Percentiles rank a stretch among this genome's conserved stretches.
These are phyloP conservation scores for Lepidium africanum DNA, from an alignment of 345 rosid species.

Conservation along the genomic window DNA sequence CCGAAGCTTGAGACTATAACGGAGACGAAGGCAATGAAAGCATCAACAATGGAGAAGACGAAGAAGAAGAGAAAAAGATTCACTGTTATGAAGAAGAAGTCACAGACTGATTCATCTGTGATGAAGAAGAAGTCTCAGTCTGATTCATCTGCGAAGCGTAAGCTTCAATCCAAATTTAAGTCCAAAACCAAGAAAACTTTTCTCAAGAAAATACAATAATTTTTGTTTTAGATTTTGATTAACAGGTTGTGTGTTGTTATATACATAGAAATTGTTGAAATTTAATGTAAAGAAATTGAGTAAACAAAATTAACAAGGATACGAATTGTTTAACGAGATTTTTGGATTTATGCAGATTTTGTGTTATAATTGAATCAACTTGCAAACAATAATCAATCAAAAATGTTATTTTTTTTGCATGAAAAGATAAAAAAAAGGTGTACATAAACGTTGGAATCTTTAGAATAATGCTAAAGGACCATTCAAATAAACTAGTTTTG, in stretches of 20 bases:
- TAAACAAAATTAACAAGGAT: neutral
- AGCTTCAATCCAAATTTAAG: constrained; percentile 29
- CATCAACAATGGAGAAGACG: constrained; percentile 21
- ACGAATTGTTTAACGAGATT: neutral
- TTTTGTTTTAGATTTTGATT: neutral
- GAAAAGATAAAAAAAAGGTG: neutral
- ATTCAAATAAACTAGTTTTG: constrained; percentile 5
- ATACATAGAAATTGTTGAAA: constrained; percentile 14
- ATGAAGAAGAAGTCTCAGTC: constrained; percentile 39
- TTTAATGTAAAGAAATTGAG: constrained; percentile 10
- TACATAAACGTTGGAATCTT: neutral
- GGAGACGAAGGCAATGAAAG: constrained; percentile 39
- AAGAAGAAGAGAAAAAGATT: constrained; percentile 21
- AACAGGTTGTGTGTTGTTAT: constrained; percentile 1
- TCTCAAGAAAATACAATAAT: neutral
- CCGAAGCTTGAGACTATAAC: constrained; percentile 78
- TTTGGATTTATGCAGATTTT: neutral
- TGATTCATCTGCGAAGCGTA: constrained; percentile 20
- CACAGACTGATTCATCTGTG: constrained; percentile 25
- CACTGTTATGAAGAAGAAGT: constrained; percentile 42
- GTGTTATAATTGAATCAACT: neutral
- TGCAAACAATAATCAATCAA: too few relatives aligned
- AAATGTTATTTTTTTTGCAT: neutral
- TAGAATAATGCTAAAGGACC: neutral
- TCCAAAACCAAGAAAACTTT: constrained; percentile 27